phyloP scores from a whole-genome alignment of 2,329 filamentous ascomycete genomes.

The Diplocarpon rosae region DNA sequence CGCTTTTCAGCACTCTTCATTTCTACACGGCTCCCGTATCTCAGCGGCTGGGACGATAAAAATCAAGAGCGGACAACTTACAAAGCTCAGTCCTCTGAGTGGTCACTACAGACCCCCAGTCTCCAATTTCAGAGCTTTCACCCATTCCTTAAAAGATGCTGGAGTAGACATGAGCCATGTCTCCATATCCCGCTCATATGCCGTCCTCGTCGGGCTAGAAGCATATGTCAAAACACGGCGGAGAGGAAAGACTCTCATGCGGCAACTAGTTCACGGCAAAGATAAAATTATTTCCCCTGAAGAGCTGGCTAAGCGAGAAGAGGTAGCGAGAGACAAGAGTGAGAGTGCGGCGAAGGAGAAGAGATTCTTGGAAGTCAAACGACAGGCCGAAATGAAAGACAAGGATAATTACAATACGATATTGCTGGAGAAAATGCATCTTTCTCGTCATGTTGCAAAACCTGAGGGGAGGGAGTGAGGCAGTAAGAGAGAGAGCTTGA shows the following conservation, averaged over 20 bases:
- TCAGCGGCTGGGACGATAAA: constrained; percentile 76
- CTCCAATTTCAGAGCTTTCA: constrained; percentile 72
- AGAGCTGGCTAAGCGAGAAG: constrained; percentile 43
- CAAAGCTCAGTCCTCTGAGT: constrained; percentile 57
- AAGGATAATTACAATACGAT: constrained; percentile 20
- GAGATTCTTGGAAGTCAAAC: constrained; percentile 27
- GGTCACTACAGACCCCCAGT: constrained; percentile 77
- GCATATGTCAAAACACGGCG: constrained; percentile 58
- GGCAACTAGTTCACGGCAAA: constrained; percentile 40
- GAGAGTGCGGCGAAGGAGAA: constrained; percentile 45
- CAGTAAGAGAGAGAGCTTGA: constrained; percentile 9
- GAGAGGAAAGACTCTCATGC: constrained; percentile 46
- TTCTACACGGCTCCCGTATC: constrained; percentile 73
- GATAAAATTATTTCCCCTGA: constrained; percentile 53
- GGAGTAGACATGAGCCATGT: constrained; percentile 73
- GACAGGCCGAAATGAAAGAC: constrained; percentile 13
- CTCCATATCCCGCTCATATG: constrained; percentile 71
- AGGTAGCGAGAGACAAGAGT: constrained; percentile 48
- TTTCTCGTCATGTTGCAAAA: background rate
- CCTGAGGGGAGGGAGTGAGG: background rate
- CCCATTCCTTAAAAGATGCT: constrained; percentile 58
- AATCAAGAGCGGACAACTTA: constrained; percentile 70
- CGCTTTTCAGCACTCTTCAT: constrained; percentile 84
- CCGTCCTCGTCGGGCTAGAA: constrained; percentile 72
- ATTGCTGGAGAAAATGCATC: constrained; percentile 32